Conservation (phyloP, 208 protist species). For the Acanthamoeba polyphaga region DNA sequence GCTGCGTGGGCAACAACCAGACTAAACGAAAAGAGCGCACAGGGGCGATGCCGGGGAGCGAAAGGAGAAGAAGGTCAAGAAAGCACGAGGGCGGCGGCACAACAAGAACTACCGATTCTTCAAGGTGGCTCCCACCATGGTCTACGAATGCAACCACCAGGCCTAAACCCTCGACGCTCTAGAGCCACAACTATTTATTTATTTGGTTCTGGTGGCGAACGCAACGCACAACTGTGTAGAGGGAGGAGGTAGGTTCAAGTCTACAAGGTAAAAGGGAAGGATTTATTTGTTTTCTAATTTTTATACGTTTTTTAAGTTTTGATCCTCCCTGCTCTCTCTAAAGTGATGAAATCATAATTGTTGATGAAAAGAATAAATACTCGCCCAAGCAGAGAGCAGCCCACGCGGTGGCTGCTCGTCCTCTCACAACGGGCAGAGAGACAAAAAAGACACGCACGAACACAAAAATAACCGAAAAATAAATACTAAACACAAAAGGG, state of each 20-base stretch:
- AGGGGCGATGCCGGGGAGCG: neutral
- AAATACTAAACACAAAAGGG: too few relatives aligned
- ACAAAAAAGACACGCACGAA: too few relatives aligned
- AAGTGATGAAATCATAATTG: neutral
- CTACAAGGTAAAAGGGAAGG: too few relatives aligned
- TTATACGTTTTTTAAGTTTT: neutral
- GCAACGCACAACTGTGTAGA: too few relatives aligned
- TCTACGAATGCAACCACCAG: constrained; percentile 58
- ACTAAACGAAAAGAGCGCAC: neutral
- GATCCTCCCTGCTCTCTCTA: neutral
- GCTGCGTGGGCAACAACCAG: neutral
- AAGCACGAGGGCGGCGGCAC: neutral
- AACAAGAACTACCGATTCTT: constrained; percentile 55
- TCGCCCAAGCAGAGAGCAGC: too few relatives aligned
- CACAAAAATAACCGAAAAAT: too few relatives aligned
- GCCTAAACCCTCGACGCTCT: neutral
- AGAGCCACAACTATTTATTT: too few relatives aligned
- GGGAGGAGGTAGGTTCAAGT: too few relatives aligned
- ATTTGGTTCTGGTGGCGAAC: too few relatives aligned
- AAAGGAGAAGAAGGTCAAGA: constrained; percentile 1
- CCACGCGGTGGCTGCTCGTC: too few relatives aligned
- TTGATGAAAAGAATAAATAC: too few relatives aligned
- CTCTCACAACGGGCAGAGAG: too few relatives aligned
- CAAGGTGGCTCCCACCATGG: constrained; percentile 7
- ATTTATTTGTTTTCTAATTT: neutral